phyloP scores from a whole-genome alignment of 2,329 filamentous ascomycete species.

The Fusarium ambrosium region DNA sequence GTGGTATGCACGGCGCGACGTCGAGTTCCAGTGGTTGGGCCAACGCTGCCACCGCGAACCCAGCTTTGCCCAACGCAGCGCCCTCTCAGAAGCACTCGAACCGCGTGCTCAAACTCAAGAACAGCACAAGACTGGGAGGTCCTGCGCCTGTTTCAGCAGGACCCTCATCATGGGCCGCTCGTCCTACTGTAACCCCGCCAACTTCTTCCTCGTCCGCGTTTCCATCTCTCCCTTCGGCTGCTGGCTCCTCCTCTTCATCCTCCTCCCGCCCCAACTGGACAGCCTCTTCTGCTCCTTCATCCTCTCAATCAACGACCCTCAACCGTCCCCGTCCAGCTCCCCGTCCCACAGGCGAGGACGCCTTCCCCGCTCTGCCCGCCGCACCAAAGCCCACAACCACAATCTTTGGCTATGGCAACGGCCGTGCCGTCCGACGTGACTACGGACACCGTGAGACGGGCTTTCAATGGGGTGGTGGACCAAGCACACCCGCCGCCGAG shows the following conservation, averaged over 20 bases:
- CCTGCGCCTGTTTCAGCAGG: slow-evolving; percentile 46
- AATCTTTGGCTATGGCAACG: slow-evolving; percentile 71
- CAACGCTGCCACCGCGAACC: slow-evolving; percentile 72
- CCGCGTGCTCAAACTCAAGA: slow-evolving; percentile 70
- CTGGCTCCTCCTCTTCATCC: slow-evolving; percentile 41
- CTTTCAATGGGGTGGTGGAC: slow-evolving; percentile 65
- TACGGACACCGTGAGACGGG: slow-evolving; percentile 62
- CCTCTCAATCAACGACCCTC: slow-evolving; percentile 48
- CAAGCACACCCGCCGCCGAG: slow-evolving; percentile 44
- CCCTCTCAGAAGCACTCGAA: slow-evolving; percentile 65
- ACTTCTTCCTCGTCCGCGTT: slow-evolving; percentile 55
- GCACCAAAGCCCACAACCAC: slow-evolving; percentile 78
- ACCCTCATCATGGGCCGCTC: slow-evolving; percentile 40
- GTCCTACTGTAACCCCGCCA: slow-evolving; percentile 33
- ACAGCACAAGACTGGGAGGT: slow-evolving; percentile 64
- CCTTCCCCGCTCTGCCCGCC: slow-evolving; percentile 86
- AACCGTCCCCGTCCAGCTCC: slow-evolving; percentile 36
- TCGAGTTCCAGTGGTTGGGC: slow-evolving; percentile 71
- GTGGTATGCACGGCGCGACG: slow-evolving; percentile 74
- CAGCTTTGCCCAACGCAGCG: slow-evolving; percentile 53
- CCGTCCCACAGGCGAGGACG: slow-evolving; percentile 62
- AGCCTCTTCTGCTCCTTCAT: slow-evolving; percentile 33
- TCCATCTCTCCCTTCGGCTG: slow-evolving; percentile 56
- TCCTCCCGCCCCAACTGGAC: slow-evolving; percentile 50
- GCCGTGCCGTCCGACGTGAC: slow-evolving; percentile 68